Conservation (phyloP, 75 land plant genomes). For the Pinus albicaulis region DNA sequence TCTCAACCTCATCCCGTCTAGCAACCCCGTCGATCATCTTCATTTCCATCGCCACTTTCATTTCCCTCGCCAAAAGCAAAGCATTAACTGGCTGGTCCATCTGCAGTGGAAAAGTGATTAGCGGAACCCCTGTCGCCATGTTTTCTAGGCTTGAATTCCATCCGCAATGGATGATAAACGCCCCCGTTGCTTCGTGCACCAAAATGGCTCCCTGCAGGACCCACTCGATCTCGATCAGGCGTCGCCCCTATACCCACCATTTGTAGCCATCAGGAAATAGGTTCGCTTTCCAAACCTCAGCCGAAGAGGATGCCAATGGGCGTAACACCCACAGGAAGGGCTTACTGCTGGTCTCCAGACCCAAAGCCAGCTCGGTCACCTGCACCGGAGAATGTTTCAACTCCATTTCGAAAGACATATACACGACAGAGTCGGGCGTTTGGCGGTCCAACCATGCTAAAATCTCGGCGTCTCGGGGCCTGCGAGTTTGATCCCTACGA, state of each 20-base stretch:
- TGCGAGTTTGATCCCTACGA: background rate
- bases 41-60: too few species aligned
- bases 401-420: slow-evolving; percentile 48
- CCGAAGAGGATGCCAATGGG: background rate
- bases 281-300: background rate
- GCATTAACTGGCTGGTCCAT: too few species aligned
- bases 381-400: slow-evolving; percentile 20
- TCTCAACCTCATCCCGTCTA: background rate
- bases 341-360: slow-evolving; percentile 33
- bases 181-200: too few species aligned
- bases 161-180: too few species aligned
- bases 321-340: slow-evolving; percentile 41
- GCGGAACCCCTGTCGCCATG: too few species aligned
- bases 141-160: too few species aligned
- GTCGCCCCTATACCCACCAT: too few species aligned
- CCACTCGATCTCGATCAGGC: too few species aligned
- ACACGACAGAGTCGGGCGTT: slow-evolving; percentile 27
- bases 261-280: background rate
- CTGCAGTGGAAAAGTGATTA: too few species aligned
- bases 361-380: slow-evolving; percentile 33
- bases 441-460: slow-evolving; percentile 43
- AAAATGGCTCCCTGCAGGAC: too few species aligned
- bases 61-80: too few species aligned
- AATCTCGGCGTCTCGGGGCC: slow-evolving; percentile 2
- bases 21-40: background rate